Conservation (phyloP, 495 filamentous ascomycete species). For the Neurospora sp. region DNA sequence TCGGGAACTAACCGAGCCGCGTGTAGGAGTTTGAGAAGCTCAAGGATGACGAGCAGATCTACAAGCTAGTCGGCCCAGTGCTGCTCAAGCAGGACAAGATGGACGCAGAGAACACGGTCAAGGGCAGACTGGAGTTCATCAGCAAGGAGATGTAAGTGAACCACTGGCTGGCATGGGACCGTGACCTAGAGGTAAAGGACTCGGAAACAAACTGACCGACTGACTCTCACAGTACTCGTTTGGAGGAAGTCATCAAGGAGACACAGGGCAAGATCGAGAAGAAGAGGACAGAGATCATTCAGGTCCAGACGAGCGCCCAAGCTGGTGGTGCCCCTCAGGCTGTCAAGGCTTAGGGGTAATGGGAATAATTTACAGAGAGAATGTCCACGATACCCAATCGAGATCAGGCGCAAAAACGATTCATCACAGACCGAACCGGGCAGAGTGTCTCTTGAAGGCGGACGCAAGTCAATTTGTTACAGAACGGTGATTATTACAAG, state of each 20-base stretch:
- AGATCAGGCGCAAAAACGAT: neutral
- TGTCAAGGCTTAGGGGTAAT: conserved; percentile 10
- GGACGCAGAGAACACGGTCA: conserved; percentile 82
- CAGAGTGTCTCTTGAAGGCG: neutral
- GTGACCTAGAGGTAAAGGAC: neutral
- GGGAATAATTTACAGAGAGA: neutral
- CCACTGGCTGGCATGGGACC: neutral
- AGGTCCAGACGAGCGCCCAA: conserved; percentile 34
- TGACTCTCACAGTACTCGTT: conserved; percentile 50
- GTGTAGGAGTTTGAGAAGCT: conserved; percentile 69
- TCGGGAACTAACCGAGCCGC: neutral
- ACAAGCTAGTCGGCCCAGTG: conserved; percentile 88
- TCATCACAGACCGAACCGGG: neutral
- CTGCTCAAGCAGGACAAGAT: conserved; percentile 86
- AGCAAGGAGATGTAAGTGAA: conserved; percentile 72
- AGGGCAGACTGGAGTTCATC: conserved; percentile 84
- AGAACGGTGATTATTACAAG: neutral
- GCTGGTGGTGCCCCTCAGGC: conserved; percentile 14
- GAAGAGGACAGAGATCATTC: conserved; percentile 50
- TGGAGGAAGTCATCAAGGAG: conserved; percentile 72
- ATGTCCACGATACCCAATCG: neutral
- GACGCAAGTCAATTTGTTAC: neutral
- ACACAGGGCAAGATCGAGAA: conserved; percentile 73
- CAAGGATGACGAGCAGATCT: conserved; percentile 75
- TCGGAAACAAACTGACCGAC: conserved; percentile 4